Conservation (phyloP, 2,329 filamentous ascomycete genomes). For the Cyclaneusma minus region DNA sequence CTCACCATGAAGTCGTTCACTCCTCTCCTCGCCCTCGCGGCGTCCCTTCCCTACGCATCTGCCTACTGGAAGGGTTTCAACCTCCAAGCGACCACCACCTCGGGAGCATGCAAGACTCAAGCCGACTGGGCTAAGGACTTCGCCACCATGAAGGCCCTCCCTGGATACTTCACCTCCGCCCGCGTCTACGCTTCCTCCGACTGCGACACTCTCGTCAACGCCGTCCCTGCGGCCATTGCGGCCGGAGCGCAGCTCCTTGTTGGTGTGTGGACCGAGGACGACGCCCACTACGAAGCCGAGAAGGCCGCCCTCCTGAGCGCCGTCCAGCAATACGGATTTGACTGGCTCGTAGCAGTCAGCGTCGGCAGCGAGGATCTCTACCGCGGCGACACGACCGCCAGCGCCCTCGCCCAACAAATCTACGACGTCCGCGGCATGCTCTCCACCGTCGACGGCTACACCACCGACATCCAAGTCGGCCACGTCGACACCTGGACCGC, state of each 20-base stretch:
- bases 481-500: constrained; percentile 57
- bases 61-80: constrained; percentile 28
- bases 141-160: constrained; percentile 26
- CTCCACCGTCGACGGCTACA: constrained; percentile 26
- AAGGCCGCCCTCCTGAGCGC: constrained; percentile 42
- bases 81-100: constrained; percentile 21
- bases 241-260: constrained; percentile 46
- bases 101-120: constrained; percentile 48
- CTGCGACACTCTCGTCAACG: constrained; percentile 30
- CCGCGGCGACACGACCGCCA: constrained; percentile 29
- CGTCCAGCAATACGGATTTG: constrained; percentile 36
- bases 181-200: constrained; percentile 45
- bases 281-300: constrained; percentile 39
- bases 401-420: constrained; percentile 26
- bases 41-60: constrained; percentile 15
- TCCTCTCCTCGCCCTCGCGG: constrained; percentile 18
- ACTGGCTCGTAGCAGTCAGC: constrained; percentile 47
- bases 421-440: constrained; percentile 37
- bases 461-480: constrained; percentile 38
- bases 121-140: constrained; percentile 53
- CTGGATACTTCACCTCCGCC: constrained; percentile 40
- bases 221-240: constrained; percentile 40
- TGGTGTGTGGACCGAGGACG: constrained; percentile 46
- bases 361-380: constrained; percentile 56
- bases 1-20: constrained; percentile 10